A percentile compares a stretch with the other conserved stretches of the same genome.
These are phyloP conservation scores for Pleurozium schreberi DNA, from an alignment of 225 moss, liverwort and hornwort genomes.

Conservation along the genomic window DNA sequence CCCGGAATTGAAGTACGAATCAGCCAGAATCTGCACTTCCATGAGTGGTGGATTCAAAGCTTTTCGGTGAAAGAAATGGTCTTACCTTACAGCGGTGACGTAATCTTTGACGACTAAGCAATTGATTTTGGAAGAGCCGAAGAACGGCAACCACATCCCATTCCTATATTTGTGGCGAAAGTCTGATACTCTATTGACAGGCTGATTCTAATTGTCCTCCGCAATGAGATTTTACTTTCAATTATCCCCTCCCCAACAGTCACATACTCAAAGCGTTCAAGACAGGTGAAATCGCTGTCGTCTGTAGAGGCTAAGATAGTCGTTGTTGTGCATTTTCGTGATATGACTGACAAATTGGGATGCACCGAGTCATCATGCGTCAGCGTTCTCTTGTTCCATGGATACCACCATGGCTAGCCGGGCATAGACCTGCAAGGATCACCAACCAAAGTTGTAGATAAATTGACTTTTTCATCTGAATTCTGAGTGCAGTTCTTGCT, in stretches of 20 bases:
- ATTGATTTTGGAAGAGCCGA: background rate
- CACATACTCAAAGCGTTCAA: background rate
- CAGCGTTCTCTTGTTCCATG: constrained; percentile 81
- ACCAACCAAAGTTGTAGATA: background rate
- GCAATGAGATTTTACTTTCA: background rate
- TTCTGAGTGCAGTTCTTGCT: background rate
- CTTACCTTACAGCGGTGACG: background rate
- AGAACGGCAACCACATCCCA: background rate
- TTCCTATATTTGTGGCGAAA: background rate
- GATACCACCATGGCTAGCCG: constrained; percentile 67
- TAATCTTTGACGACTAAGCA: background rate
- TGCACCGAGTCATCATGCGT: constrained; percentile 8
- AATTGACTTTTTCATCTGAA: background rate
- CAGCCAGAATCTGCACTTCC: background rate
- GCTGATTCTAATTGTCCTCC: background rate
- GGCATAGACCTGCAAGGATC: constrained; percentile 48
- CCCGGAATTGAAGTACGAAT: background rate
- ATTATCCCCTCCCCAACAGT: too few relatives aligned
- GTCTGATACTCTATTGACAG: background rate
- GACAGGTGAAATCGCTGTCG: background rate
- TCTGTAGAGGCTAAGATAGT: background rate
- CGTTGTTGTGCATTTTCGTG: background rate
- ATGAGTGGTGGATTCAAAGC: background rate
- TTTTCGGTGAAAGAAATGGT: background rate
- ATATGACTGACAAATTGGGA: background rate